phyloP scores from a whole-genome alignment of 2,329 filamentous ascomycete species.

The Fusarium anthophilum region DNA sequence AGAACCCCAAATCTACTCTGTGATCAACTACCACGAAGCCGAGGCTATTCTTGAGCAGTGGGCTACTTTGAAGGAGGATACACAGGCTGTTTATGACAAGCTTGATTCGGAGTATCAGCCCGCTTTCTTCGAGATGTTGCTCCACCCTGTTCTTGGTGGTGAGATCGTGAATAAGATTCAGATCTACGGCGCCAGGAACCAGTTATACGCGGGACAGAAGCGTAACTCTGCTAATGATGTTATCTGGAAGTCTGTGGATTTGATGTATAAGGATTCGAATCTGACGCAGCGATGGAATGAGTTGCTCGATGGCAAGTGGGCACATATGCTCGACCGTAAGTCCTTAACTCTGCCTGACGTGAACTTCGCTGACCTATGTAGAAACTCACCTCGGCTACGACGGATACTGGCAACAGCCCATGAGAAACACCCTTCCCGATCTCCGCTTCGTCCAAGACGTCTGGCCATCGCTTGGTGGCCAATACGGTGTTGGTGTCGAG shows the following conservation, averaged over 20 bases:
- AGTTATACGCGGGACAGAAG: conserved; percentile 64
- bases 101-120: conserved; percentile 56
- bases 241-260: conserved; percentile 27
- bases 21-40: conserved; percentile 69
- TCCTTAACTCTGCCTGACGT: rapidly evolving
- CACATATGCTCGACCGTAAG: conserved; percentile 29
- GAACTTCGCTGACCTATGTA: not conserved
- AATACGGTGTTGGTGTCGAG: conserved; percentile 48
- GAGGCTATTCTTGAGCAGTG: conserved; percentile 63
- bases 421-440: conserved; percentile 73
- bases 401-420: conserved; percentile 73
- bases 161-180: conserved; percentile 62
- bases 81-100: conserved; percentile 55
- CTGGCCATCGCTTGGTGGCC: conserved; percentile 62
- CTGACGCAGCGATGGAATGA: conserved; percentile 34
- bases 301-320: conserved; percentile 31
- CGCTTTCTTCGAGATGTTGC: conserved; percentile 68
- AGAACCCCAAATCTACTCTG: conserved; percentile 63
- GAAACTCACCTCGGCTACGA: conserved; percentile 65
- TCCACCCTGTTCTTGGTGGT: conserved; percentile 68
- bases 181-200: conserved; percentile 58
- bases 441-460: conserved; percentile 53
- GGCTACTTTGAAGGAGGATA: conserved; percentile 56
- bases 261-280: conserved; percentile 33
- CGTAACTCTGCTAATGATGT: conserved; percentile 63